A percentile compares a stretch with the other conserved stretches of the same genome.
phyloP scores from a whole-genome alignment of 805 yeast genomes.

The Saturnispora ahearnii region DNA sequence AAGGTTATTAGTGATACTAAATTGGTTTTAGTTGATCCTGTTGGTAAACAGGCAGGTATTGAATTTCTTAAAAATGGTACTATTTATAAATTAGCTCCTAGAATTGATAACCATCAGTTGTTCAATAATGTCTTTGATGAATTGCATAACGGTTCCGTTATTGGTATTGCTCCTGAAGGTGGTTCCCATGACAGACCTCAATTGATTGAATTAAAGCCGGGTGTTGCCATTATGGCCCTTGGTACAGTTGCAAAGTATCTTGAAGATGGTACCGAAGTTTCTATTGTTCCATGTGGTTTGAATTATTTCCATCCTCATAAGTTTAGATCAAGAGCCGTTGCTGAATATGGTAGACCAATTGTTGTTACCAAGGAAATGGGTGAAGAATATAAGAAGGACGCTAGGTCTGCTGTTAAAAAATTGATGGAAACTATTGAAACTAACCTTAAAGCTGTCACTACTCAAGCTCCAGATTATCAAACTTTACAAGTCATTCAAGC shows the following conservation, averaged over 20 bases:
- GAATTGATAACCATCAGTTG: slow-evolving; percentile 73
- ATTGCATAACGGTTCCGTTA: slow-evolving; percentile 57
- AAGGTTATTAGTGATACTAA: slow-evolving; percentile 65
- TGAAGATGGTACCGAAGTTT: slow-evolving; percentile 47
- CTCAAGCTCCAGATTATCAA: slow-evolving; percentile 78
- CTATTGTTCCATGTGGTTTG: slow-evolving; percentile 93
- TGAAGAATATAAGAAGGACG: slow-evolving; percentile 51
- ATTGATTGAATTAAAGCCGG: slow-evolving; percentile 86
- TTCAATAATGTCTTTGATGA: slow-evolving; percentile 76
- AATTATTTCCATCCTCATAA: slow-evolving; percentile 94
- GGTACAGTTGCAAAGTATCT: slow-evolving; percentile 75
- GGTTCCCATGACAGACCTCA: slow-evolving; percentile 97
- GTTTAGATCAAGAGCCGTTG: slow-evolving; percentile 89
- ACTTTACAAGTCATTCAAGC: slow-evolving; percentile 88
- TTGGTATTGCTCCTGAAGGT: slow-evolving; percentile 97
- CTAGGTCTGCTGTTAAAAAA: slow-evolving; percentile 61
- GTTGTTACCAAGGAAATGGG: slow-evolving; percentile 54
- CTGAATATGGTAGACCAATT: slow-evolving; percentile 87
- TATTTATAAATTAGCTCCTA: slow-evolving; percentile 59
- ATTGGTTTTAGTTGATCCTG: slow-evolving; percentile 57
- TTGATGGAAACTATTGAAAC: slow-evolving; percentile 57
- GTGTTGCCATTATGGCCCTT: slow-evolving; percentile 95
- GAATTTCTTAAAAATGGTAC: slow-evolving; percentile 43
- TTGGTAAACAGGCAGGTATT: slow-evolving; percentile 43
- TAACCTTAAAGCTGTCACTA: slow-evolving; percentile 73